These are phyloP conservation scores for Talaromyces sp. DNA, from an alignment of 2,329 filamentous ascomycete genomes.

Conservation along the genomic window DNA sequence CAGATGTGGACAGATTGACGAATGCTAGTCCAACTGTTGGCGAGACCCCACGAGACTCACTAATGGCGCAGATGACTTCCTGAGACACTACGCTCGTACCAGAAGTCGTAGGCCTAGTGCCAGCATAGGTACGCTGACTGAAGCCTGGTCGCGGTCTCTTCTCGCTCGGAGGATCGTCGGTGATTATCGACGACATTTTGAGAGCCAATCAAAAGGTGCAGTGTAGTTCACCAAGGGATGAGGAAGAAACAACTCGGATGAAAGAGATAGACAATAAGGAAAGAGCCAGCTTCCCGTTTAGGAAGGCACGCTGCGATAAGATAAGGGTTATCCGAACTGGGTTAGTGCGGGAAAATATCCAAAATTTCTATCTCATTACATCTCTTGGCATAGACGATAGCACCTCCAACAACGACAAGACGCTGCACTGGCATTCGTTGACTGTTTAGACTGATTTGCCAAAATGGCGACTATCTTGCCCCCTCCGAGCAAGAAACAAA, in stretches of 20 bases:
- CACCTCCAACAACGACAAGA: neutral
- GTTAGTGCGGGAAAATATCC: constrained; percentile 14
- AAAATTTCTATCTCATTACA: constrained; percentile 14
- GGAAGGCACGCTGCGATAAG: constrained; percentile 16
- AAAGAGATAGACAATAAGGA: neutral
- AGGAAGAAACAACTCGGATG: neutral
- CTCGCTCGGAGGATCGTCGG: constrained; percentile 23
- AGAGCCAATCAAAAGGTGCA: no score
- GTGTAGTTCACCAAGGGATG: neutral
- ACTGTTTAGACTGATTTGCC: neutral
- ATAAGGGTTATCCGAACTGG: constrained; percentile 6
- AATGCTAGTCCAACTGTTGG: constrained; percentile 83
- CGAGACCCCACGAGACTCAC: constrained; percentile 80
- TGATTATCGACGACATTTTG: constrained; percentile 11
- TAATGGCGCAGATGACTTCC: constrained; percentile 81
- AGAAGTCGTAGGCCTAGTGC: constrained; percentile 50
- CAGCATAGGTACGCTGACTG: constrained; percentile 37
- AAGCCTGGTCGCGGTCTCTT: constrained; percentile 44
- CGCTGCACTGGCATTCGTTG: neutral
- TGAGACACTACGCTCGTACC: constrained; percentile 58
- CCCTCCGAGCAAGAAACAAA: constrained; percentile 85
- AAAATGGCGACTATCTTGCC: constrained; percentile 76
- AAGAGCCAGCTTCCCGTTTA: constrained; percentile 9
- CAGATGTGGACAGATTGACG: constrained; percentile 78
- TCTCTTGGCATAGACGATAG: neutral